Conservation (phyloP, 192 early-diverging fungal species). For the Paraglomus occultum region DNA sequence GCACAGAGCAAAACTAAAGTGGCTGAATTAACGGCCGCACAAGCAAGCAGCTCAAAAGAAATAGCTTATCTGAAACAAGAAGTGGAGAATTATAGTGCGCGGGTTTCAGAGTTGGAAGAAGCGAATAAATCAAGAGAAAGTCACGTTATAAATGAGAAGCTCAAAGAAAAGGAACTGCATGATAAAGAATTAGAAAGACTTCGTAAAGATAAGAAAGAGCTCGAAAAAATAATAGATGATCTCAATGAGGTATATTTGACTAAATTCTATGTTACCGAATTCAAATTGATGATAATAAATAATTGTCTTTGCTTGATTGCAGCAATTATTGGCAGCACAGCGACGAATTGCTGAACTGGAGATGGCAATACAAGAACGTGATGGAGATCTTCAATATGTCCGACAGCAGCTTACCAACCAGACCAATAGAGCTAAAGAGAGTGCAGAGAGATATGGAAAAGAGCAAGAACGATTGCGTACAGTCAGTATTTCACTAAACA, state of each 20-base stretch:
- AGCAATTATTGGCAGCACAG: slow-evolving; percentile 34
- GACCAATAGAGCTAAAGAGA: slow-evolving; percentile 36
- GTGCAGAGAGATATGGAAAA: slow-evolving; percentile 38
- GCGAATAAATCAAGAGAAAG: slow-evolving; percentile 2
- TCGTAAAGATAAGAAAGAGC: slow-evolving; percentile 22
- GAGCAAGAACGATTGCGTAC: slow-evolving; percentile 40
- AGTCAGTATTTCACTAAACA: slow-evolving; percentile 14
- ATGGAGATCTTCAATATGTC: slow-evolving; percentile 33
- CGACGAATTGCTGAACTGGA: slow-evolving; percentile 36
- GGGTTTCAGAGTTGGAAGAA: slow-evolving; percentile 4
- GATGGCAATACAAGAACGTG: slow-evolving; percentile 37
- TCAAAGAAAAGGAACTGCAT: slow-evolving; percentile 16
- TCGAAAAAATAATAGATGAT: slow-evolving; percentile 35
- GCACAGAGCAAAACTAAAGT: neutral
- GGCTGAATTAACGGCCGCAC: neutral
- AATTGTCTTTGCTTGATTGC: neutral
- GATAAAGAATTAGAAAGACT: slow-evolving; percentile 30
- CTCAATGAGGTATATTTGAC: slow-evolving; percentile 36
- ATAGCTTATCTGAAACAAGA: slow-evolving; percentile 3
- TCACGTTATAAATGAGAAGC: slow-evolving; percentile 3
- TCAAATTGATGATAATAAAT: neutral
- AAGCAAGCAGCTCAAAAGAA: neutral
- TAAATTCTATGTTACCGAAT: neutral
- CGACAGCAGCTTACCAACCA: slow-evolving; percentile 38
- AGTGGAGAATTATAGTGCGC: slow-evolving; percentile 15